These are phyloP conservation scores for Verticillium nonalfalfae DNA, from an alignment of 2,329 filamentous ascomycete genomes.

Conservation along the genomic window DNA sequence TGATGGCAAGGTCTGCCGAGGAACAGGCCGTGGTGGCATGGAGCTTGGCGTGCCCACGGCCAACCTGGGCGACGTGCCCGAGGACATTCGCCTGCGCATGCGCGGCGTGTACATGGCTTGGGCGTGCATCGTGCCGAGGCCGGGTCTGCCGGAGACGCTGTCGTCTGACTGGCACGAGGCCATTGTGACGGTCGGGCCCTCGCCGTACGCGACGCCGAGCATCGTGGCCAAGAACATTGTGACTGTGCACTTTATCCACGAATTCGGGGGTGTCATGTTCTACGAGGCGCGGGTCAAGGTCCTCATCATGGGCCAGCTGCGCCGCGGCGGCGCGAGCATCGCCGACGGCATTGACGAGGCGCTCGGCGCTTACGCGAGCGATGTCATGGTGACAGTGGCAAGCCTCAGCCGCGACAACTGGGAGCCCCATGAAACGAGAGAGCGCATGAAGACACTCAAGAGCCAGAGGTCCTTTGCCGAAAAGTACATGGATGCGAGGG, in stretches of 20 bases:
- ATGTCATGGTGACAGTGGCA: constrained; percentile 35
- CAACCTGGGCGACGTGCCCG: constrained; percentile 44
- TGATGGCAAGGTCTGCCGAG: constrained; percentile 36
- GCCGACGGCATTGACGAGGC: constrained; percentile 12
- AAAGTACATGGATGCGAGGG: constrained; percentile 39
- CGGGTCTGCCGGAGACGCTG: constrained; percentile 20
- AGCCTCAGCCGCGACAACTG: constrained; percentile 40
- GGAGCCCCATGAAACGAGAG: constrained; percentile 31
- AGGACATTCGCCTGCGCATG: constrained; percentile 46
- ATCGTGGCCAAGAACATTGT: constrained; percentile 45
- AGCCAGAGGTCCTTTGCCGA: constrained; percentile 36
- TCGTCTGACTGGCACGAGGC: constrained; percentile 50
- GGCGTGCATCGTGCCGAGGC: constrained; percentile 38
- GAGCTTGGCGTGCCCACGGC: constrained; percentile 46
- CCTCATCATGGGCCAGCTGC: constrained; percentile 55
- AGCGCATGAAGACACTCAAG: constrained; percentile 28
- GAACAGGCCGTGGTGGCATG: constrained; percentile 30
- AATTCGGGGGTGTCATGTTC: constrained; percentile 37
- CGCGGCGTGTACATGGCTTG: constrained; percentile 61
- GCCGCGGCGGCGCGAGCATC: constrained; percentile 17
- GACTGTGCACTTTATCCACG: constrained; percentile 46
- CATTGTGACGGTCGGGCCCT: constrained; percentile 50
- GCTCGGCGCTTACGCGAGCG: constrained; percentile 25
- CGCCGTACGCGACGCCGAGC: constrained; percentile 34
- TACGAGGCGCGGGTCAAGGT: constrained; percentile 40